Base-by-base conservation (phyloP, 2,329 filamentous ascomycete genomes). In the Fusarium foetens region DNA sequence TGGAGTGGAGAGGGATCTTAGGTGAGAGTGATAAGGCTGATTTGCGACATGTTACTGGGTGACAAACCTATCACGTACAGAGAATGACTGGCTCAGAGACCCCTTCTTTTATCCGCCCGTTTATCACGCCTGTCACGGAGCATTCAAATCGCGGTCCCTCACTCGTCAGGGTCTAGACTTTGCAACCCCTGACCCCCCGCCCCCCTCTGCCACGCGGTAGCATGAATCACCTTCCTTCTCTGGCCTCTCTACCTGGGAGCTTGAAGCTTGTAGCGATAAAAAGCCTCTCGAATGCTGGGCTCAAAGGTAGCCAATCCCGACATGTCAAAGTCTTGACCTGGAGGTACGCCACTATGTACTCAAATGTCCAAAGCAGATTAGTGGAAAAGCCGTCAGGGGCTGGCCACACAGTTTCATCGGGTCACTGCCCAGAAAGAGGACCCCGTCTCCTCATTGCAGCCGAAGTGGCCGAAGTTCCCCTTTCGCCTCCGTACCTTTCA, bases 161-260 rank as follows among this genome's bases (percentile, higher is more conserved):
- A 49, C 61, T 52, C 45, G 23, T 16, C 35, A 36, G 19, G 64
- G 66, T 19, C 66, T 64, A 38, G 64, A 68, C 64, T 33, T 17
- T 19, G 16, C 21, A 29, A 45, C 39, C 39, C 45, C 53, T 64
- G 48, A 42, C 42, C 42, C 43, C 46, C 38, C 33, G 45, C 45
- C 45, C 58, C 17, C 16, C 31, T 49, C 36, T 61, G n/a, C 53
- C 66, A 68, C 66, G 51, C 66, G 66, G 68, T 41, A 64, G 33
- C 36, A 46, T 54, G 19, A 42, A 52, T 41, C 53, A 67, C 66
- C 64, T 68, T 68, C 66, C 66, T 57, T 58, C 39, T 58, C 43
- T 25, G 64, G 64, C 45, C 38, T 39, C 38, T 39, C 16, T 38
- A 25, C 14, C 12, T 53, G 17, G 21, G 16, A 41, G 16, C 16